Conservation (phyloP, 164 flowering plant species). For the Liquidambar formosana region DNA sequence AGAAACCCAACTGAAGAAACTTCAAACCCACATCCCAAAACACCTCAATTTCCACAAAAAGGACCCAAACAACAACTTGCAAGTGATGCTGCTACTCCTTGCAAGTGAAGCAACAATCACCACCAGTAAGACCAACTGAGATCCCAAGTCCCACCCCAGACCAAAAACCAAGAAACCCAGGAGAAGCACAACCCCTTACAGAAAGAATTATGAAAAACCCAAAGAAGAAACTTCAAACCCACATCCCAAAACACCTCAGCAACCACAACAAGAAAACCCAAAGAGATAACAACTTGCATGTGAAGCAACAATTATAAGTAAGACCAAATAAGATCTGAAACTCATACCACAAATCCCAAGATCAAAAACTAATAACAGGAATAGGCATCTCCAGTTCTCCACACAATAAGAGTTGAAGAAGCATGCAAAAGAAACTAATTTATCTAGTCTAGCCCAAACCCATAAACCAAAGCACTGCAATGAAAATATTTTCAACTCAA, state of each 20-base stretch:
- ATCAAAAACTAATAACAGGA: conserved; percentile 2
- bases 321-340: conserved; percentile 17
- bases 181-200: background rate
- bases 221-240: conserved; percentile 14
- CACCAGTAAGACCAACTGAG: conserved; percentile 1
- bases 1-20: conserved; percentile 11
- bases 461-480: background rate
- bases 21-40: conserved; percentile 22
- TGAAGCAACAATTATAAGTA: conserved; percentile 11
- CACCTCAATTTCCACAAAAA: conserved; percentile 13
- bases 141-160: conserved; percentile 4
- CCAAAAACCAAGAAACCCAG: conserved; percentile 1
- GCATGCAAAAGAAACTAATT: conserved; percentile 6
- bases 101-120: conserved; percentile 14
- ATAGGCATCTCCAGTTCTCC: background rate
- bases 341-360: conserved; percentile 28
- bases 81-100: conserved; percentile 26
- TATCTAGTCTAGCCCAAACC: background rate
- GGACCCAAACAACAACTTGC: conserved; percentile 12
- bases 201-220: conserved; percentile 8
- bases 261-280: conserved; percentile 1
- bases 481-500: background rate
- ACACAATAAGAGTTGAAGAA: background rate
- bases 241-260: conserved; percentile 25
- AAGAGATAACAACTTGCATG: conserved; percentile 7